These are phyloP conservation scores for Trichoderma asperelloides DNA, from an alignment of 495 filamentous ascomycete genomes.

Conservation along the genomic window DNA sequence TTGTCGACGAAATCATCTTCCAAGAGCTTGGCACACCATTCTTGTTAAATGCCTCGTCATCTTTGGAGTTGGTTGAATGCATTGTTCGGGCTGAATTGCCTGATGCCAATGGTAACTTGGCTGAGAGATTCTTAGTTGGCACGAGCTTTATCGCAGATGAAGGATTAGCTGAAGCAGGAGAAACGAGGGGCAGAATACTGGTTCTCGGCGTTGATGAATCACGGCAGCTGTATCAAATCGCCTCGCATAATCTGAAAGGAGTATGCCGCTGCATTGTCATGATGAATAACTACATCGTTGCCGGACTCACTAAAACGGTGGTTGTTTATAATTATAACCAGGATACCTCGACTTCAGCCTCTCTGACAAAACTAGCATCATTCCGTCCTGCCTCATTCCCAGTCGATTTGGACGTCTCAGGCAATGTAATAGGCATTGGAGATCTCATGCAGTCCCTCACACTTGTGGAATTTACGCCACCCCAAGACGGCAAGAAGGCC, in stretches of 20 bases:
- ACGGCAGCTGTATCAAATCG: constrained; percentile 57
- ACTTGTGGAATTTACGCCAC: constrained; percentile 56
- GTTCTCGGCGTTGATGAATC: constrained; percentile 74
- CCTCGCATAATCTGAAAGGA: constrained; percentile 56
- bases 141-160: constrained; percentile 68
- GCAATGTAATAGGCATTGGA: constrained; percentile 67
- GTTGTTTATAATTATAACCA: constrained; percentile 51
- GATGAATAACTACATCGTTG: constrained; percentile 70
- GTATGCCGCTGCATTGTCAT: constrained; percentile 70
- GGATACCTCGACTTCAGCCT: constrained; percentile 35
- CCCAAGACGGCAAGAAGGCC: constrained; percentile 35
- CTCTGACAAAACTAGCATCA: constrained; percentile 56
- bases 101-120: constrained; percentile 49
- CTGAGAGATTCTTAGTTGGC: constrained; percentile 81
- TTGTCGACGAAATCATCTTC: constrained; percentile 46
- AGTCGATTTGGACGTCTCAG: constrained; percentile 66
- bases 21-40: constrained; percentile 34
- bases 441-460: constrained; percentile 93
- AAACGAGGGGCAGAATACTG: constrained; percentile 66
- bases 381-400: constrained; percentile 82
- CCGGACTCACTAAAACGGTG: constrained; percentile 78
- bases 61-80: constrained; percentile 74
- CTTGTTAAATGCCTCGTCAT: constrained; percentile 38
- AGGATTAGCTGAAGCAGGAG: constrained; percentile 19
- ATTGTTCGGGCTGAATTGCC: constrained; percentile 71